Conservation (phyloP, 164 flowering plant genomes). For the Magnolia officinalis region DNA sequence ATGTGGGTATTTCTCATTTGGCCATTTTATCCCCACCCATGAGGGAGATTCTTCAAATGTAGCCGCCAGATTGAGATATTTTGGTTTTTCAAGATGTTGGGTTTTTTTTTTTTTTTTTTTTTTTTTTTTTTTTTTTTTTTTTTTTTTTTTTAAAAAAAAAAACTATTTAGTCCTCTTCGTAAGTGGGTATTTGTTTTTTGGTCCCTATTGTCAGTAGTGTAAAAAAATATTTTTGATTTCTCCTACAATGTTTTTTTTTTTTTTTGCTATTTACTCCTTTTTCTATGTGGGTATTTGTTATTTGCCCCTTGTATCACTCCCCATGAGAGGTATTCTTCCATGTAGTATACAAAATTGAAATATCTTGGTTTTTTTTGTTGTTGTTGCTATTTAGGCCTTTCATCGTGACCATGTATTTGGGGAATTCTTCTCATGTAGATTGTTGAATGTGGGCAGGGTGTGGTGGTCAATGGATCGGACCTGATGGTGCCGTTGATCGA, state of each 20-base stretch:
- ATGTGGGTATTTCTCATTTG: neutral
- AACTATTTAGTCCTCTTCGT: neutral
- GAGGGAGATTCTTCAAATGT: neutral
- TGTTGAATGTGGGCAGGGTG: neutral
- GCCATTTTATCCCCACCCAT: neutral
- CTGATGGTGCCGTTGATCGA: slow-evolving; percentile 58
- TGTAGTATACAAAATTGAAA: neutral
- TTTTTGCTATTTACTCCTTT: neutral
- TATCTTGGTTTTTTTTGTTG: too few species aligned
- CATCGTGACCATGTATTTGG: neutral
- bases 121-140: neutral
- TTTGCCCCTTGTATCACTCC: neutral
- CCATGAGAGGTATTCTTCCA: neutral
- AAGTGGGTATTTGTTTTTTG: neutral
- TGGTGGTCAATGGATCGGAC: slow-evolving; percentile 10
- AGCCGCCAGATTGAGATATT: neutral
- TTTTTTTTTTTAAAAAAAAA: neutral
- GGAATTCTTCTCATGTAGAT: neutral
- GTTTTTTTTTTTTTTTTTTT: neutral
- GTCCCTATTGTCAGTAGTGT: neutral
- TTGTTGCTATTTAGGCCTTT: neutral
- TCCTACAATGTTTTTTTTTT: neutral
- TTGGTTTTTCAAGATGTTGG: too few species aligned
- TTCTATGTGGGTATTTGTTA: neutral
- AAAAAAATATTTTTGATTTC: too few species aligned